Evolutionary conservation across 345 rosid species (phyloP), one percentile per base, ranked within the genome.

Genomic region (Linum usitatissimum): DNA sequence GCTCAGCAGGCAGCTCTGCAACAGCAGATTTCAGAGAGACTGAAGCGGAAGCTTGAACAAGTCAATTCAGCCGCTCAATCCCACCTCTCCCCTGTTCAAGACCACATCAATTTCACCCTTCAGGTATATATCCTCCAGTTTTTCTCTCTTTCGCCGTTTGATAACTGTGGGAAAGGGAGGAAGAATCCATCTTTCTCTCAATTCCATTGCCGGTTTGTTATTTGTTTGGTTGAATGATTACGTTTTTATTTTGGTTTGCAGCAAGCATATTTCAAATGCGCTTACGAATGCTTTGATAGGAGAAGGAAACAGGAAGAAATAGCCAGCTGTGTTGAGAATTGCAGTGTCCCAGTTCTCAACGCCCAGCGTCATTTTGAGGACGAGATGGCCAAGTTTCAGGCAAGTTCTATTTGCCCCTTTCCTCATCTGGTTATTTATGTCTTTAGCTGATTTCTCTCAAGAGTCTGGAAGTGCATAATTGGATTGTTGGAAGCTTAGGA

Each of bases 211-310:
- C 60, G 19, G 6, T 19, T 30, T 23, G 17, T 57, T 13, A 7
- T 14, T 36, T 31, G 30, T 55, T 54, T 9, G 21, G 28, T 18
- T 55, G 55, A 39, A 20, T 64, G 18, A 51, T 51, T 62, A 40
- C 17, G 51, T 10, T 15, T 45, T 12, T 15, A 13, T 2, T 45
- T 45, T 9, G 14, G 53, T 31, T 69, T 79, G 82, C 95, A 86
- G 98, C 88, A 85, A 91, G 95, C 96, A 4, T 91, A 88, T 72
- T 88, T 91, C 90, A 91, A 82, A 58, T 91, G 96, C 70, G 97
- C 96, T 2, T 79, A 86, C 17, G 91, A 83, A 63, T 91, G 97
- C 88, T 88, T 88, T 68, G 97, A 91, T 75, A 74, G 91, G 74
- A 79, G 77, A 53, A 75, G 86, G 65, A 83, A 71, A 34, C 38